A percentile compares a stretch with the other conserved stretches of the same genome.
Conservation (phyloP, 164 flowering plant species). For the Santalum album region DNA sequence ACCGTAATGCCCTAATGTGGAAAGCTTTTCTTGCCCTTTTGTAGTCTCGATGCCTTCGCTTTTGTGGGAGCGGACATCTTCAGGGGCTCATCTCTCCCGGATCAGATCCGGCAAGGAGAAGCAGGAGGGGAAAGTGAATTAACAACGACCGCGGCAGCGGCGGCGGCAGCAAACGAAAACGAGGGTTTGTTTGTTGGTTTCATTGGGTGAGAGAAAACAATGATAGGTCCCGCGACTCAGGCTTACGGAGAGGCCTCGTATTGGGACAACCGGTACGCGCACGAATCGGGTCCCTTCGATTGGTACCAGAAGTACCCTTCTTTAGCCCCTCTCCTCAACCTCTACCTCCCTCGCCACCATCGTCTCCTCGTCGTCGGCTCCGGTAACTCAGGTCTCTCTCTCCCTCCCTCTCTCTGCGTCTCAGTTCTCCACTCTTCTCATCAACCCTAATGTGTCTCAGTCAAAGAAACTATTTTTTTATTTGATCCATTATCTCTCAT, state of each 20-base stretch:
- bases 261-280: constrained; percentile 75
- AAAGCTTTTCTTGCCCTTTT: no score
- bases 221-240: constrained; percentile 30
- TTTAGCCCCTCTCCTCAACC: constrained; percentile 59
- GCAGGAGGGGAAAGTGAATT: no score
- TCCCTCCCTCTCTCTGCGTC: neutral
- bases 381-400: constrained; percentile 58
- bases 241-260: constrained; percentile 82
- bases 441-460: neutral
- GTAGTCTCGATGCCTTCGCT: no score
- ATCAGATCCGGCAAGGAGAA: no score
- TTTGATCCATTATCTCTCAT: neutral
- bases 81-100: no score
- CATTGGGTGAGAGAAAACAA: no score
- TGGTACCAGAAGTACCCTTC: constrained; percentile 86
- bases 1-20: no score
- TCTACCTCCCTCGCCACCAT: constrained; percentile 40
- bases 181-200: no score
- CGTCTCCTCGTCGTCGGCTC: constrained; percentile 72
- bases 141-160: no score
- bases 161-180: no score
- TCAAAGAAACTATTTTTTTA: neutral
- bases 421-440: neutral
- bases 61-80: no score
- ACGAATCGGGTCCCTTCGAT: constrained; percentile 61